Conservation (phyloP, 2,329 filamentous ascomycete species). For the Cadophora luteo-olivacea region DNA sequence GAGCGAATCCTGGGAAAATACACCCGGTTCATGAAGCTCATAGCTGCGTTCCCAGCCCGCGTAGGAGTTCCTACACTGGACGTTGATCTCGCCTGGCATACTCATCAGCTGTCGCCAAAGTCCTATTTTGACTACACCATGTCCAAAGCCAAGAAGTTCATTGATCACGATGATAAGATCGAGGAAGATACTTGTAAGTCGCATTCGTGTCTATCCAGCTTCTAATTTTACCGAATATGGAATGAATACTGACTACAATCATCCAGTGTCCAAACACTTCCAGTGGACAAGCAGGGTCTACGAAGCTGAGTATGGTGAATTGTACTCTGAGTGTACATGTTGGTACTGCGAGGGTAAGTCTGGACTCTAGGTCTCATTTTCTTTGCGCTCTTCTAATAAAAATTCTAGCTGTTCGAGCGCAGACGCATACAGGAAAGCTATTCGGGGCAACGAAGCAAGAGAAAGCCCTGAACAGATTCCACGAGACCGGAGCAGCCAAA, state of each 20-base stretch:
- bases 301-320: slow-evolving; percentile 65
- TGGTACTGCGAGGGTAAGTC: slow-evolving; percentile 77
- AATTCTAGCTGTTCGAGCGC: slow-evolving; percentile 58
- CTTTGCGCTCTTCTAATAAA: background rate
- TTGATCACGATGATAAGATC: slow-evolving; percentile 87
- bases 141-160: slow-evolving; percentile 58
- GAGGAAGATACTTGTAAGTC: slow-evolving; percentile 59
- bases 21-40: slow-evolving; percentile 65
- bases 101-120: slow-evolving; percentile 70
- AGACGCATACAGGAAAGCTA: slow-evolving; percentile 52
- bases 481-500: slow-evolving; percentile 55
- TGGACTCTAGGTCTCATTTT: slow-evolving; percentile 20
- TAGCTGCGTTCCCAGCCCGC: slow-evolving; percentile 53
- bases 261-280: slow-evolving; percentile 63
- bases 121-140: slow-evolving; percentile 67
- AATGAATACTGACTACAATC: background rate
- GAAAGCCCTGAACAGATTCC: slow-evolving; percentile 54
- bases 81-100: slow-evolving; percentile 81
- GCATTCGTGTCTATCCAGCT: background rate
- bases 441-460: slow-evolving; percentile 55
- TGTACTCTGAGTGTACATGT: slow-evolving; percentile 80
- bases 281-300: slow-evolving; percentile 77
- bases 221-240: background rate
- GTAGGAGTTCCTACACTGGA: slow-evolving; percentile 75
- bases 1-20: slow-evolving; percentile 69